A percentile compares a stretch with the other conserved stretches of the same genome.
These are phyloP conservation scores for Fusarium concolor DNA, from an alignment of 2,329 filamentous ascomycete genomes.

Conservation along the genomic window DNA sequence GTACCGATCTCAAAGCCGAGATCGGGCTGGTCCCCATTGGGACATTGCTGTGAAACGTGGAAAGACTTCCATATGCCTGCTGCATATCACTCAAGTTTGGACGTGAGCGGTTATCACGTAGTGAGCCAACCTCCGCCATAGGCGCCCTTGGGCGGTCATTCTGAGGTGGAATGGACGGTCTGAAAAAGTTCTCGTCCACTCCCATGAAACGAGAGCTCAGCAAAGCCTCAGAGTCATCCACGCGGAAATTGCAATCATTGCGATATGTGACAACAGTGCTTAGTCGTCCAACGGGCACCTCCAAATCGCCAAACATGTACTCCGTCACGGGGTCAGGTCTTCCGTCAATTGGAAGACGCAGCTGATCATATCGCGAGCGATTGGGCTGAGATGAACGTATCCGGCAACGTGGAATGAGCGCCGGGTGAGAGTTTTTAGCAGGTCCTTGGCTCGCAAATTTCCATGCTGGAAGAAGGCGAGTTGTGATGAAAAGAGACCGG, in stretches of 20 bases:
- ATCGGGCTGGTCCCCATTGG: conserved; percentile 86
- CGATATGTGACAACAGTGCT: conserved; percentile 86
- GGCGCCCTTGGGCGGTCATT: conserved; percentile 52
- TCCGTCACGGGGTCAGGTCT: conserved; percentile 67
- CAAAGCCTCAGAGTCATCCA: conserved; percentile 91
- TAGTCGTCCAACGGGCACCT: conserved; percentile 87
- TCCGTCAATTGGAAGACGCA: conserved; percentile 60
- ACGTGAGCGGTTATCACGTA: conserved; percentile 71
- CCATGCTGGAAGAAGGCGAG: conserved; percentile 86
- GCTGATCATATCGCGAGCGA: conserved; percentile 70
- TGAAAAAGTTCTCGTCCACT: conserved; percentile 87
- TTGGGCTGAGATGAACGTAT: conserved; percentile 73
- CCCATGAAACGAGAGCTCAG: conserved; percentile 95
- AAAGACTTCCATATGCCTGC: conserved; percentile 89
- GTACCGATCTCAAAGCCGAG: conserved; percentile 80
- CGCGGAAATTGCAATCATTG: conserved; percentile 87
- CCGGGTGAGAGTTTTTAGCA: conserved; percentile 74
- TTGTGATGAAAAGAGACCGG: conserved; percentile 84
- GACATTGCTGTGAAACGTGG: conserved; percentile 87
- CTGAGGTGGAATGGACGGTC: conserved; percentile 76
- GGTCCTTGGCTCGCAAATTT: conserved; percentile 81
- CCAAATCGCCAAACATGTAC: conserved; percentile 84
- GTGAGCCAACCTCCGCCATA: conserved; percentile 74
- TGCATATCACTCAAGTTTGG: conserved; percentile 69
- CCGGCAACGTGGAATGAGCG: conserved; percentile 82